Conservation (phyloP, 805 yeast genomes). For the Zygoascus tannicola region DNA sequence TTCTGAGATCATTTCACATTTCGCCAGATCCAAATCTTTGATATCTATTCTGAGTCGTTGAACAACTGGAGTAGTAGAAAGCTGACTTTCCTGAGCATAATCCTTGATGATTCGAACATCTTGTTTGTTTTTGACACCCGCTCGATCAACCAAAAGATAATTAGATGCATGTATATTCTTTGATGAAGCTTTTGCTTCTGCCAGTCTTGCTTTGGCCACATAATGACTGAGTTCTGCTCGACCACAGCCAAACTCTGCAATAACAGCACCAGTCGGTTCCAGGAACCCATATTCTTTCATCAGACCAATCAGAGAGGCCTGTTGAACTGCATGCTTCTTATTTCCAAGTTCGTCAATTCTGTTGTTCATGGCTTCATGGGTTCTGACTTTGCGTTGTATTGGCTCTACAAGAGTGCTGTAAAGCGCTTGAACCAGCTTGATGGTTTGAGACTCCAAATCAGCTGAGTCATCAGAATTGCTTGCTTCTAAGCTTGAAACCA, state of each 20-base stretch:
- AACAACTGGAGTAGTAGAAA: conserved; percentile 20
- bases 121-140: conserved; percentile 66
- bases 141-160: conserved; percentile 65
- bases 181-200: background rate
- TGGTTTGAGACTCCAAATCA: conserved; percentile 24
- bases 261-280: conserved; percentile 21
- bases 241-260: conserved; percentile 86
- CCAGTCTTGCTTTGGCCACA: conserved; percentile 27
- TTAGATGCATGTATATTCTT: conserved; percentile 8
- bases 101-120: conserved; percentile 62
- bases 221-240: conserved; percentile 74
- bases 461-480: conserved; percentile 2
- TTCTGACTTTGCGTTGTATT: conserved; percentile 10
- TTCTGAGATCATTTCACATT: conserved; percentile 27
- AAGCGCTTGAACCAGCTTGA: conserved; percentile 19
- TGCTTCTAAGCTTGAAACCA: conserved; percentile 38
- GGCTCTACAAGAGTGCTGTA: conserved; percentile 5
- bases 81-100: conserved; percentile 18
- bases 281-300: conserved; percentile 38
- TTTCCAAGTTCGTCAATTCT: conserved; percentile 44
- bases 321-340: conserved; percentile 75
- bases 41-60: conserved; percentile 64
- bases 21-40: conserved; percentile 55
- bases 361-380: conserved; percentile 30
- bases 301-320: conserved; percentile 68